A percentile compares a stretch with the other conserved stretches of the same genome.
Conservation (phyloP, 345 rosid species). For the Salix caprea region DNA sequence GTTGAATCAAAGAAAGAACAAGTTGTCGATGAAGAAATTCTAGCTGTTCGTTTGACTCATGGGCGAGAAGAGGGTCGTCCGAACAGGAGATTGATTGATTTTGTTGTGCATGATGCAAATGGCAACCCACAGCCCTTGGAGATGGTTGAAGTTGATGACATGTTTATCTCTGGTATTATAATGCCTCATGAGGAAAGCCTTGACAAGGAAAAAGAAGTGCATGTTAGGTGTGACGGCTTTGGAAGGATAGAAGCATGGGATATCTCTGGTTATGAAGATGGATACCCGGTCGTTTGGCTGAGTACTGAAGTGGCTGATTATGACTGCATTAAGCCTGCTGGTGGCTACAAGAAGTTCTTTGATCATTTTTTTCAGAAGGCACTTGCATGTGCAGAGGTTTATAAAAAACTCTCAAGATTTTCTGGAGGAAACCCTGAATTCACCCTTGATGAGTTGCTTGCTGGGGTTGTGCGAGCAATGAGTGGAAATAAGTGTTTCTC, state of each 20-base stretch:
- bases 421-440: constrained; percentile 24
- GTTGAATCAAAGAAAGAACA: constrained; percentile 44
- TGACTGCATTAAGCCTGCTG: constrained; percentile 24
- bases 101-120: constrained; percentile 20
- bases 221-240: constrained; percentile 25
- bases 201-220: constrained; percentile 15
- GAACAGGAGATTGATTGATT: constrained; percentile 24
- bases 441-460: constrained; percentile 29
- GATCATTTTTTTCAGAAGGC: constrained; percentile 26
- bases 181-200: constrained; percentile 15
- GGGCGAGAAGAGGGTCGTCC: constrained; percentile 17
- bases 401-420: constrained; percentile 24
- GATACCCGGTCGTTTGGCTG: constrained; percentile 28
- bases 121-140: constrained; percentile 23
- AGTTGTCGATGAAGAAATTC: constrained; percentile 46
- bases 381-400: constrained; percentile 16
- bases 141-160: constrained; percentile 25
- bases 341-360: constrained; percentile 16
- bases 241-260: constrained; percentile 29
- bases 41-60: constrained; percentile 18
- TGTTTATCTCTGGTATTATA: constrained; percentile 24
- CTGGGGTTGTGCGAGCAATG: constrained; percentile 32
- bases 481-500: constrained; percentile 20
- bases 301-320: constrained; percentile 27
- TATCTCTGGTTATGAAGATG: constrained; percentile 31